Percentiles rank a stretch among this genome's conserved stretches.
Evolutionary conservation across 805 yeast genomes (phyloP).

Genomic region (Naumovozyma baii): DNA sequence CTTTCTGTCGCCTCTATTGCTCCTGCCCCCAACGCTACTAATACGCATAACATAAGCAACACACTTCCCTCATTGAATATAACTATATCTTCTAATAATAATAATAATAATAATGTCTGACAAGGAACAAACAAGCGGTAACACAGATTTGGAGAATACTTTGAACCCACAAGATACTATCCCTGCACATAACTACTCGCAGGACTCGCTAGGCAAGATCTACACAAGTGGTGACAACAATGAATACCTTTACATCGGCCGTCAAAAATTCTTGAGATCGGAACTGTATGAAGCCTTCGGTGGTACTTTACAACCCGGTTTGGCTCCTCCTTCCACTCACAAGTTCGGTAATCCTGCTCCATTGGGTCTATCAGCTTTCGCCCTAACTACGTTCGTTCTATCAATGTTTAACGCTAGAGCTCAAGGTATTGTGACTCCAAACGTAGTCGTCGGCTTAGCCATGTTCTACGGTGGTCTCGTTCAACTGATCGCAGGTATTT

Average conservation of each 20-base stretch:
- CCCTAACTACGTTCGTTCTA: slow-evolving; percentile 51
- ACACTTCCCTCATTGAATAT: background rate
- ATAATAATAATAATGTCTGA: slow-evolving; percentile 1
- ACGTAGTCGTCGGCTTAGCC: slow-evolving; percentile 48
- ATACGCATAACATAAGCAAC: background rate
- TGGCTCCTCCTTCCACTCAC: slow-evolving; percentile 44
- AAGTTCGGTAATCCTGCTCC: slow-evolving; percentile 60
- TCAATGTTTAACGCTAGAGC: slow-evolving; percentile 47
- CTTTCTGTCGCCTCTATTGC: too few species aligned
- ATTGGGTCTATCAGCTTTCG: slow-evolving; percentile 51
- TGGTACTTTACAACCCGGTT: slow-evolving; percentile 72
- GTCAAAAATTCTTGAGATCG: slow-evolving; percentile 51
- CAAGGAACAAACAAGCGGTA: slow-evolving; percentile 3
- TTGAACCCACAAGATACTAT: background rate
- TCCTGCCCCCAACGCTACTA: too few species aligned
- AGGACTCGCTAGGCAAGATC: slow-evolving; percentile 18
- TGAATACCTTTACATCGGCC: slow-evolving; percentile 62
- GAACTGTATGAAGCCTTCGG: slow-evolving; percentile 65
- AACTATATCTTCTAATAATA: too few species aligned
- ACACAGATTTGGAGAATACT: slow-evolving; percentile 1
- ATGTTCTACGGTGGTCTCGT: slow-evolving; percentile 54
- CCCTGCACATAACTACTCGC: background rate
- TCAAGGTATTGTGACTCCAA: slow-evolving; percentile 41
- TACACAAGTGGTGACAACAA: slow-evolving; percentile 39
- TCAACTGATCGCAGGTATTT: slow-evolving; percentile 54